A percentile compares a stretch with the other conserved stretches of the same genome.
Evolutionary conservation across 208 protist species (phyloP).

Genomic region (Polymyxa betae): DNA sequence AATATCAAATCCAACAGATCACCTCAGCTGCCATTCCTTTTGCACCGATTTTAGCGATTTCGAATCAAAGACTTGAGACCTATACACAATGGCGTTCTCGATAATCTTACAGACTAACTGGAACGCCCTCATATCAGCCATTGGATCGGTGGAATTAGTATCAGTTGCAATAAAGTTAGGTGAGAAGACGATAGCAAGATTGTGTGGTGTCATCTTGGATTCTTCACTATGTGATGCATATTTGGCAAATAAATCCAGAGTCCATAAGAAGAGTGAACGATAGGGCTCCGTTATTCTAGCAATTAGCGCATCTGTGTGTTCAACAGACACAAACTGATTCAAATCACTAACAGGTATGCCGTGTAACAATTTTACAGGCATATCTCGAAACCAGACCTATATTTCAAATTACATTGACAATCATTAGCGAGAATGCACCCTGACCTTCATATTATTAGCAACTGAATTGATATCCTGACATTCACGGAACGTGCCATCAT

Average conservation of each 20-base stretch:
- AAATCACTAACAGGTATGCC: constrained; percentile 6
- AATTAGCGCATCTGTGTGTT: neutral
- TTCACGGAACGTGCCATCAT: constrained; percentile 30
- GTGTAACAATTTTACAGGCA: constrained; percentile 29
- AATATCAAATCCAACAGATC: neutral
- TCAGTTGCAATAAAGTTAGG: constrained; percentile 31
- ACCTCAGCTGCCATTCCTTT: constrained; percentile 53
- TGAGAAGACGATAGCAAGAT: constrained; percentile 45
- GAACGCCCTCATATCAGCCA: constrained; percentile 20
- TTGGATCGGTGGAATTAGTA: neutral
- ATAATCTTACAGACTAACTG: constrained; percentile 14
- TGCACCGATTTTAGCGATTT: constrained; percentile 5
- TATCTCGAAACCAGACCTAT: constrained; percentile 24
- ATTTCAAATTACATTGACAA: neutral
- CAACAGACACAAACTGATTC: neutral
- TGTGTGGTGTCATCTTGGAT: constrained; percentile 33
- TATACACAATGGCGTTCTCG: constrained; percentile 36
- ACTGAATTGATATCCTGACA: constrained; percentile 45
- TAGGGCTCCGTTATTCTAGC: constrained; percentile 7
- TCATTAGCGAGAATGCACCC: no score
- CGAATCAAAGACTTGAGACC: neutral
- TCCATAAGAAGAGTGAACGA: constrained; percentile 31
- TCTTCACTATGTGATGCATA: neutral
- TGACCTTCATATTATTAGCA: constrained; percentile 26
- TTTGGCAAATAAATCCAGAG: constrained; percentile 31